phyloP scores from a whole-genome alignment of 192 early-diverging fungal genomes.

The Backusella sp. region DNA sequence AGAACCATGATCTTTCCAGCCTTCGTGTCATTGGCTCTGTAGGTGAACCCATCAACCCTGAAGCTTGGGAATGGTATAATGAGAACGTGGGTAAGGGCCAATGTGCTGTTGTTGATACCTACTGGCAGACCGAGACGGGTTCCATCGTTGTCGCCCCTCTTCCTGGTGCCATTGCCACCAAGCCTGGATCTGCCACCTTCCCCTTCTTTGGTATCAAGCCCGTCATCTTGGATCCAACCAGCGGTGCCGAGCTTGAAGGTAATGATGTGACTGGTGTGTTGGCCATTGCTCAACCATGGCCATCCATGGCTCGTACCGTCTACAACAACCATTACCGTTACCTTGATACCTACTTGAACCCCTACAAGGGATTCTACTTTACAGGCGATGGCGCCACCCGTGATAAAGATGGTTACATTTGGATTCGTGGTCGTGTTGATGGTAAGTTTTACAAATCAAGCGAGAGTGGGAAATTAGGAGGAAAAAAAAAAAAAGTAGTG shows the following conservation, averaged over 20 bases:
- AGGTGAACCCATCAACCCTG: conserved; percentile 97
- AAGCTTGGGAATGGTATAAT: conserved; percentile 98
- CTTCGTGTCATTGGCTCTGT: conserved; percentile 93
- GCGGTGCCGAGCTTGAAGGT: conserved; percentile 77
- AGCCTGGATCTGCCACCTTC: conserved; percentile 93
- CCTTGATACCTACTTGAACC: conserved; percentile 90
- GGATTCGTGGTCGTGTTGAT: conserved; percentile 88
- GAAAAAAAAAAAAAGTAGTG: not conserved
- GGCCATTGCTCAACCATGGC: conserved; percentile 84
- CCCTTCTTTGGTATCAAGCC: conserved; percentile 97
- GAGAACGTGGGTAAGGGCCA: conserved; percentile 81
- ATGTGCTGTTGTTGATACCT: conserved; percentile 97
- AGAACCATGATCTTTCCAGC: conserved; percentile 74
- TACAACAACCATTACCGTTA: conserved; percentile 90
- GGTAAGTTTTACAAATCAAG: conserved; percentile 22
- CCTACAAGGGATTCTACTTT: conserved; percentile 93
- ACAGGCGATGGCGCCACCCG: conserved; percentile 85
- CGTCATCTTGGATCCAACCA: conserved; percentile 76
- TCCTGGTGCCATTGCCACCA: conserved; percentile 85
- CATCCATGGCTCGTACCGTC: conserved; percentile 89
- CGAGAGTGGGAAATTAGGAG: not conserved
- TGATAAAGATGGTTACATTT: conserved; percentile 94
- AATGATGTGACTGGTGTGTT: conserved; percentile 92
- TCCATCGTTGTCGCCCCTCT: conserved; percentile 90
- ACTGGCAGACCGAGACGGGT: conserved; percentile 94